phyloP scores from a whole-genome alignment of 805 yeast species.

The Teunomyces panamensis region DNA sequence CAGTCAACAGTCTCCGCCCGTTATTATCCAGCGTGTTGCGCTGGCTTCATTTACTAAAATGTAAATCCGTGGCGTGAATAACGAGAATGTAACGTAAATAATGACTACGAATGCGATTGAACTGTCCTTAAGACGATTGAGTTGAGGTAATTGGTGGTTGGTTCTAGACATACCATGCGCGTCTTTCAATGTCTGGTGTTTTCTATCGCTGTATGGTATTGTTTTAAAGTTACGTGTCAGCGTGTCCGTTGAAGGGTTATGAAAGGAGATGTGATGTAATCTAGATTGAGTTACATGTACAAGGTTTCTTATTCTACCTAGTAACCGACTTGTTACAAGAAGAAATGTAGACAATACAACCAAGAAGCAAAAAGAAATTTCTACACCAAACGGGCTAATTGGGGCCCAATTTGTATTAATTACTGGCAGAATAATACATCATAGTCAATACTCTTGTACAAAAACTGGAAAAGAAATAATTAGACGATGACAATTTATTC shows the following conservation, averaged over 20 bases:
- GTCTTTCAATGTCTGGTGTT: not conserved
- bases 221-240: not conserved
- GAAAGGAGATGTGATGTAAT: not conserved
- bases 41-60: no score
- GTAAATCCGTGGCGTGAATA: no score
- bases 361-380: not conserved
- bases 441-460: not conserved
- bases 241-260: not conserved
- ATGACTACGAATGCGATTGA: no score
- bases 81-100: no score
- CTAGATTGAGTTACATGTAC: not conserved
- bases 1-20: no score
- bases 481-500: not conserved
- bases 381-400: not conserved
- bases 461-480: not conserved
- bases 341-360: not conserved
- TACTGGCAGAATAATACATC: constrained; percentile 3
- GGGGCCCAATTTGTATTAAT: constrained; percentile 1
- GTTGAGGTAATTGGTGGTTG: not conserved
- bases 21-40: no score
- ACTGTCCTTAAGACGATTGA: no score
- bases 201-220: not conserved
- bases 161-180: not conserved
- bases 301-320: not conserved
- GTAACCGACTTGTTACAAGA: not conserved